A percentile compares a stretch with the other conserved stretches of the same genome.
phyloP scores from a whole-genome alignment of 129 eudicot genomes.

The Lactuca saligna region DNA sequence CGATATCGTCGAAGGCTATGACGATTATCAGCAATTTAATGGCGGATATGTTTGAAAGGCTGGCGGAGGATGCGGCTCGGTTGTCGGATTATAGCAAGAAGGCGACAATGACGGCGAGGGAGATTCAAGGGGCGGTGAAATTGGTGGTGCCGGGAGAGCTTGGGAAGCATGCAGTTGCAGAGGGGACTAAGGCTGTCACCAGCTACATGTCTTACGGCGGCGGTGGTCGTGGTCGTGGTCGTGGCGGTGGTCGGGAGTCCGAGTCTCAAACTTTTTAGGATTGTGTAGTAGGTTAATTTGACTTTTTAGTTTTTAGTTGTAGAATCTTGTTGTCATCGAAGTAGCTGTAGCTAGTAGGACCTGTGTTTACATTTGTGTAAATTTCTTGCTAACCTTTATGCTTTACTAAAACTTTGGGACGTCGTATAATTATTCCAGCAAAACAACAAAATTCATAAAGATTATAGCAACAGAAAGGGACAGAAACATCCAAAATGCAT shows the following conservation, averaged over 20 bases:
- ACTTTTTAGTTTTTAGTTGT: not conserved
- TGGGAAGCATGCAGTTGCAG: slow-evolving; percentile 82
- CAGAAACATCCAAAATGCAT: too few relatives aligned
- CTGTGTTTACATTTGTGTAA: not conserved
- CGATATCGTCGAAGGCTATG: slow-evolving; percentile 75
- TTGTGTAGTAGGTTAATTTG: not conserved
- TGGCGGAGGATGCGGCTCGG: slow-evolving; percentile 58
- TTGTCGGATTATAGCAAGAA: slow-evolving; percentile 37
- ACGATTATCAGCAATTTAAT: slow-evolving; percentile 59
- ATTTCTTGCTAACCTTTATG: not conserved
- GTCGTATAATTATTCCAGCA: too few relatives aligned
- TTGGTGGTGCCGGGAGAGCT: slow-evolving; percentile 84
- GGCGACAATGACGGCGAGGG: slow-evolving; percentile 68
- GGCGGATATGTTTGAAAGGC: slow-evolving; percentile 79
- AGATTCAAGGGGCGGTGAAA: slow-evolving; percentile 82
- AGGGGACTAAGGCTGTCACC: slow-evolving; percentile 74
- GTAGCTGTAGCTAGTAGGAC: not conserved
- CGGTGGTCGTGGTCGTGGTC: not conserved
- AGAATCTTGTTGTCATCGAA: not conserved
- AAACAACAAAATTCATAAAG: too few relatives aligned
- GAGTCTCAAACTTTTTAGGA: not conserved
- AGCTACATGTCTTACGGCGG: slow-evolving; percentile 30
- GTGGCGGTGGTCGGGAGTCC: not conserved
- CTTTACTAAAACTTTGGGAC: not conserved
- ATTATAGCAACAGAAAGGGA: too few relatives aligned